Base-by-base conservation (phyloP, 2,329 filamentous ascomycete species). In the Xylaria sp. region DNA sequence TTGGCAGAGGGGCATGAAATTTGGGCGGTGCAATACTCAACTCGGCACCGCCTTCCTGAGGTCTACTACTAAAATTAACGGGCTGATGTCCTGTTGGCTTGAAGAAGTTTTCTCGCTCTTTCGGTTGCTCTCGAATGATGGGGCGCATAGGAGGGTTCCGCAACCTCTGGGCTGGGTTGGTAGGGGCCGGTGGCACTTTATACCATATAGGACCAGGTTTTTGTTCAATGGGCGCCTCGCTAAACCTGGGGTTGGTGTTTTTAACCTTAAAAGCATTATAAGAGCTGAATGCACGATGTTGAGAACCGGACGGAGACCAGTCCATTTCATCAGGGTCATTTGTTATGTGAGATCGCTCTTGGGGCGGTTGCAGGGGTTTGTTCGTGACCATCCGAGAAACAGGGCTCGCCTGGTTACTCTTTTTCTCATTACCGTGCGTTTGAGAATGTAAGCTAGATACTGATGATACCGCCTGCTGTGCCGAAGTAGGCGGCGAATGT, bases 161-260 rank as follows among this genome's bases (percentile, higher is more conserved):
- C 7, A 89, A 79, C 52, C 85, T 84, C 50, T 89, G 87, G 1
- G 90, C 89, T 25, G 90, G 90, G n/a, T 86, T 87, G 15, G 85
- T 87, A 15, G 92, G 92, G 1, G 91, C 90, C 0, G 90, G 85
- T 3, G 92, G 92, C 2, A 94, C 85, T 67, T 87, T 89, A 80
- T 89, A 91, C 84, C 89, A 91, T 76, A 94, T 94, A 1, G 90
- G 88, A 1, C 82, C 84, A 15, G 80, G 72, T 52, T 83, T 82
- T 0, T 80, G 78, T 59, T 84, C 81, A 18, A 82, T 81, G 0
- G 84, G 85, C 0, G 82, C 78, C 64, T 86, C 81, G 56, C 81
- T 82, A 67, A 88, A 88, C 1, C 81, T 77, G 8, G 82, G 74
- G 81, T 84, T 72, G 80, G 80, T 73, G 52, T 83, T 81, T 54